phyloP scores from a whole-genome alignment of 306 rosid species.

The Cajanus cajan region DNA sequence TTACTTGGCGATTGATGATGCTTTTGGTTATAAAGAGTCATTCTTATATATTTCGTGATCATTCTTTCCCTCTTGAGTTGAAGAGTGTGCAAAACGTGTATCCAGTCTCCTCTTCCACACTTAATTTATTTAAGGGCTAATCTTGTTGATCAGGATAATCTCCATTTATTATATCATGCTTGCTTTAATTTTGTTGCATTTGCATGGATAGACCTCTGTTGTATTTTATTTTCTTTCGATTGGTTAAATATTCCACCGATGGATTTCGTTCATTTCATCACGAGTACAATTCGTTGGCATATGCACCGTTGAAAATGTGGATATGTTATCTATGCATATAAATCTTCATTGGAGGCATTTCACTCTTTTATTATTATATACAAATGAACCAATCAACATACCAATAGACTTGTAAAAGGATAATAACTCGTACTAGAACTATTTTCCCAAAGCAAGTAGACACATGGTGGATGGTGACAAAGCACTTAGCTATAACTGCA shows the following conservation, averaged over 20 bases:
- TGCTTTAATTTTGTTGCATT: not conserved
- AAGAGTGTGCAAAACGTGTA: not conserved
- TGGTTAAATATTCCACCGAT: slow-evolving; percentile 56
- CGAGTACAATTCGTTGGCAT: slow-evolving; percentile 85
- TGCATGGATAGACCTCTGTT: not conserved
- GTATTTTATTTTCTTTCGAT: not conserved
- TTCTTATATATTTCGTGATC: not conserved
- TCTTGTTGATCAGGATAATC: not conserved
- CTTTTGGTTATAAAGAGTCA: not conserved
- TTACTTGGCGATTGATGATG: not conserved
- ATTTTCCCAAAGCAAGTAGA: slow-evolving; percentile 71
- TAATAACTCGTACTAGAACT: slow-evolving; percentile 10
- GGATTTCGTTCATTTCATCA: slow-evolving; percentile 47
- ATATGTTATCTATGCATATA: slow-evolving; percentile 79
- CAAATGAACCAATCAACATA: not conserved
- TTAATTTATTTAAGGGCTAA: not conserved
- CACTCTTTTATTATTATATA: not conserved
- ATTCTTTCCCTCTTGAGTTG: not conserved
- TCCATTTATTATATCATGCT: not conserved
- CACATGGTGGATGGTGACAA: slow-evolving; percentile 84
- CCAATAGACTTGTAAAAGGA: not conserved
- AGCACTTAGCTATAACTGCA: slow-evolving; percentile 62
- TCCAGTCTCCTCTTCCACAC: not conserved
- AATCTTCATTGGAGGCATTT: slow-evolving; percentile 79
- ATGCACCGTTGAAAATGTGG: slow-evolving; percentile 81